phyloP scores from a whole-genome alignment of 345 rosid species.

The Corchorus capsularis region DNA sequence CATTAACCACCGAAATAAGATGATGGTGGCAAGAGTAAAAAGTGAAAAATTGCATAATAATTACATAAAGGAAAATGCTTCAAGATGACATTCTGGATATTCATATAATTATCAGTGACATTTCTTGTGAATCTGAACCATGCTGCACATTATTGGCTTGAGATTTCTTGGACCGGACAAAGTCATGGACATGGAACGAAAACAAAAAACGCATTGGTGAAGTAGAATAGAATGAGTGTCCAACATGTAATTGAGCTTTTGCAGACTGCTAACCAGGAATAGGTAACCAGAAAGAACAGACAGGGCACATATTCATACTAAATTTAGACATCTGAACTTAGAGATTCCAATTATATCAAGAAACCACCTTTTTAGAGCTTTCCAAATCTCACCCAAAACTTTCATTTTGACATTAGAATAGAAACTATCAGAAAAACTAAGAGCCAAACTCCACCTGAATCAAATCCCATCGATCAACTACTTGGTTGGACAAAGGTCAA shows the following conservation, averaged over 20 bases:
- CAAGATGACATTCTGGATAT: not conserved
- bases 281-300: not conserved
- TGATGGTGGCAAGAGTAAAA: not conserved
- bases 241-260: not conserved
- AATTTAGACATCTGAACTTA: not conserved
- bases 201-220: not conserved
- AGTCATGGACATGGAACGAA: not conserved
- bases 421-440: not conserved
- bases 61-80: not conserved
- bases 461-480: not conserved
- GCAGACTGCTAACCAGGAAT: not conserved
- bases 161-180: not conserved
- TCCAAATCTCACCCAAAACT: not conserved
- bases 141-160: not conserved
- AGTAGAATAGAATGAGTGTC: not conserved
- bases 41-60: not conserved
- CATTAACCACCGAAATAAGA: not conserved
- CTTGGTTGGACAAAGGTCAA: not conserved
- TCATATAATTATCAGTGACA: not conserved
- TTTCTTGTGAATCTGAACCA: not conserved
- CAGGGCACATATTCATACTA: not conserved
- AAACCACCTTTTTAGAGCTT: not conserved
- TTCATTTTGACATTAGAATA: slow-evolving; percentile 2
- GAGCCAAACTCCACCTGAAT: not conserved
- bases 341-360: not conserved